phyloP scores from a whole-genome alignment of 2,329 filamentous ascomycete genomes.

The Corniculantispora saksenae region DNA sequence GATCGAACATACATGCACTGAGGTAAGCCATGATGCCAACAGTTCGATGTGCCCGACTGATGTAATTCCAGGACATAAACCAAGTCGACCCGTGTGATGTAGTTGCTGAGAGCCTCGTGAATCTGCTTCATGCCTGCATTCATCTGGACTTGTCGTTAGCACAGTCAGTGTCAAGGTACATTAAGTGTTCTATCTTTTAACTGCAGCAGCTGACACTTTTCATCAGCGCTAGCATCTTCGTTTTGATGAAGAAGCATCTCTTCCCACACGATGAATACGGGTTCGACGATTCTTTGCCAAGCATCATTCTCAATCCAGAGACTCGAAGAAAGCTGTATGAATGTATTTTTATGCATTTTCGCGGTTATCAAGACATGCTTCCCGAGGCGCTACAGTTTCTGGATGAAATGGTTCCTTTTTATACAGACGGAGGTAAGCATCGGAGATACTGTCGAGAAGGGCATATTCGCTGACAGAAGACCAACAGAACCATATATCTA shows the following conservation, averaged over 20 bases:
- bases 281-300: conserved; percentile 33
- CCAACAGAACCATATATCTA: conserved; percentile 57
- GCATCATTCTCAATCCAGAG: conserved; percentile 50
- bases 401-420: conserved; percentile 39
- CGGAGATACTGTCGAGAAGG: conserved; percentile 36
- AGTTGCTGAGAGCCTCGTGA: conserved; percentile 32
- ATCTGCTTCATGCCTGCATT: conserved; percentile 34
- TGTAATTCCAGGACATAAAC: conserved; percentile 28
- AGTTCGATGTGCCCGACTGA: not conserved
- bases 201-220: conserved; percentile 17
- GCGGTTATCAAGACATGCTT: conserved; percentile 51
- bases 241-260: conserved; percentile 64
- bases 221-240: conserved; percentile 32
- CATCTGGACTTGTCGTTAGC: conserved; percentile 30
- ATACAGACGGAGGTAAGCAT: conserved; percentile 40
- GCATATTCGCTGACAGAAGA: conserved; percentile 27
- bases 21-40: conserved; percentile 32
- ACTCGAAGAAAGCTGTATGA: conserved; percentile 63
- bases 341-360: conserved; percentile 58
- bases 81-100: conserved; percentile 30
- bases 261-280: conserved; percentile 54
- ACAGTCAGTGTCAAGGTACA: conserved; percentile 30
- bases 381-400: conserved; percentile 48
- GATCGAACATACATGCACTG: conserved; percentile 38
- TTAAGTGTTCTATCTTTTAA: not conserved